Percentiles rank a stretch among this genome's conserved stretches.
Evolutionary conservation across 139 green algal genomes (phyloP).

Genomic region (Deuterostichococcus epilithicus): DNA sequence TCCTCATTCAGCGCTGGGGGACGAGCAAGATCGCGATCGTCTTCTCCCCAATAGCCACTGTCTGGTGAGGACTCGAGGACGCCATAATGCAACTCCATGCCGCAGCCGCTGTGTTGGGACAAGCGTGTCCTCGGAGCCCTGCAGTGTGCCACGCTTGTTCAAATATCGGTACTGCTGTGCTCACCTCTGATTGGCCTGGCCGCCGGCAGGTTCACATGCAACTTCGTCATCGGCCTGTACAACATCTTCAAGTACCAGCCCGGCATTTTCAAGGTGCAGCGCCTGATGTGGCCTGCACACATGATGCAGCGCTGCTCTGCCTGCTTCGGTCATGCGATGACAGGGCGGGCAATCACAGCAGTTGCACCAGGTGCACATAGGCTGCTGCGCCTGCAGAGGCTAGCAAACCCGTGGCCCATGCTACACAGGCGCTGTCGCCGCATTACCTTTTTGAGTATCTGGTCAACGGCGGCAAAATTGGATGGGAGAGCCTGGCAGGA

Average conservation of each 20-base stretch:
- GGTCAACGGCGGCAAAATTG: background rate
- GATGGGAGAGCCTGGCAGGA: slow-evolving; percentile 41
- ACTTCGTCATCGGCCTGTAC: slow-evolving; percentile 44
- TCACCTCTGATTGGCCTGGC: background rate
- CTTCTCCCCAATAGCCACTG: slow-evolving; percentile 53
- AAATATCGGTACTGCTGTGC: background rate
- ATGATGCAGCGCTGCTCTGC: slow-evolving; percentile 5
- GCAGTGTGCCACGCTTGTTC: background rate
- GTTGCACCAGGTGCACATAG: too few relatives aligned
- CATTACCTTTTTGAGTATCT: slow-evolving; percentile 33
- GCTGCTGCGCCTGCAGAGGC: background rate
- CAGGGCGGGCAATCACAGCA: too few relatives aligned
- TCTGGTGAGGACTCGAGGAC: slow-evolving; percentile 30
- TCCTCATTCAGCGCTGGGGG: slow-evolving; percentile 48
- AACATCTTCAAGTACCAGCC: slow-evolving; percentile 37
- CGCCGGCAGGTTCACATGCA: slow-evolving; percentile 5
- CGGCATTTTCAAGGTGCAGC: slow-evolving; percentile 5
- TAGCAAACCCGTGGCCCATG: slow-evolving; percentile 3
- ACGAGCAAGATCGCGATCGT: slow-evolving; percentile 32
- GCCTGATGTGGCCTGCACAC: background rate
- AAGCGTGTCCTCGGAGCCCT: background rate
- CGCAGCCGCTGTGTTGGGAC: too few relatives aligned
- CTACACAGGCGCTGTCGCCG: slow-evolving; percentile 18
- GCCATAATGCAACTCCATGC: too few relatives aligned
- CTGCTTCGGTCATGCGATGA: slow-evolving; percentile 6